Evolutionary conservation across 768 basidiomycete species (phyloP).

Genomic region (Filobasidium floriforme): DNA sequence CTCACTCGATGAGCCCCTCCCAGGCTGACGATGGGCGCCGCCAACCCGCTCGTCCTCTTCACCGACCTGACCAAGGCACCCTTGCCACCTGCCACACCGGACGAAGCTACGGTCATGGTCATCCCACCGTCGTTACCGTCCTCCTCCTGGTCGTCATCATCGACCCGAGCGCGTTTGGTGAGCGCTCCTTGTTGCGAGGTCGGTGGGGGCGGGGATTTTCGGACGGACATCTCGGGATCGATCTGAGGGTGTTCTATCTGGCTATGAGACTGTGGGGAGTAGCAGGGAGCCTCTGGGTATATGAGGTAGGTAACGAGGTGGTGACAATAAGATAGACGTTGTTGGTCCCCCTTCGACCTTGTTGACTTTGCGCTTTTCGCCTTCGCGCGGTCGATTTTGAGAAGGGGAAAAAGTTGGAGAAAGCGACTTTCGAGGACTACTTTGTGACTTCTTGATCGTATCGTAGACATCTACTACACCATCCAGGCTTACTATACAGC

Average conservation of each 20-base stretch:
- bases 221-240: constrained; percentile 33
- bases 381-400: too few relatives aligned
- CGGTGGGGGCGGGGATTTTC: constrained; percentile 38
- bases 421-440: too few relatives aligned
- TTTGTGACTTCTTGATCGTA: too few relatives aligned
- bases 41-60: constrained; percentile 83
- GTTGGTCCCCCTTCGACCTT: too few relatives aligned
- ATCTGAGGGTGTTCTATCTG: neutral
- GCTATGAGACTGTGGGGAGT: neutral
- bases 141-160: constrained; percentile 36
- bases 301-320: too few relatives aligned
- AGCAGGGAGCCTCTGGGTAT: too few relatives aligned
- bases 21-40: constrained; percentile 88
- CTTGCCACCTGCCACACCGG: constrained; percentile 39
- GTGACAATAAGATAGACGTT: too few relatives aligned
- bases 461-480: too few relatives aligned
- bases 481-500: too few relatives aligned
- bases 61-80: constrained; percentile 60
- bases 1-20: constrained; percentile 77
- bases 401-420: too few relatives aligned
- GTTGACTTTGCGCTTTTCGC: too few relatives aligned
- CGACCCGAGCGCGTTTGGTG: constrained; percentile 39
- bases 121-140: constrained; percentile 30
- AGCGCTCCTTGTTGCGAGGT: constrained; percentile 24
- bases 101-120: constrained; percentile 45